Percentiles rank a stretch among this genome's conserved stretches.
phyloP scores from a whole-genome alignment of 179 eudicot species.

The Vitellaria paradoxa region DNA sequence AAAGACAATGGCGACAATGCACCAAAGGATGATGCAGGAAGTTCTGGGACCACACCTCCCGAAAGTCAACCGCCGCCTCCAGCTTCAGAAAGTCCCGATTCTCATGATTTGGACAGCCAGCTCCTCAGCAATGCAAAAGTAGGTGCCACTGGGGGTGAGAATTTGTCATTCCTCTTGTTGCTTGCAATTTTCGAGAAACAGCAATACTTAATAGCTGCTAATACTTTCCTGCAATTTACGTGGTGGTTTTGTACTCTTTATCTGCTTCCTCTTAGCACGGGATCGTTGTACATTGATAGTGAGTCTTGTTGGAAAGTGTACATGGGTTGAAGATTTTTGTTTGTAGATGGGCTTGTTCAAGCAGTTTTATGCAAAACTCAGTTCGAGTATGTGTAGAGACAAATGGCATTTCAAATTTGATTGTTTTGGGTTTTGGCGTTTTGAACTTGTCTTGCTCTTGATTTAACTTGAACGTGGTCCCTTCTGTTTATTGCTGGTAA shows the following conservation, averaged over 20 bases:
- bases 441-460: no score
- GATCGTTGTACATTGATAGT: constrained; percentile 35
- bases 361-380: no score
- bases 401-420: no score
- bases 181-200: constrained; percentile 21
- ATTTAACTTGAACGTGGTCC: no score
- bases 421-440: no score
- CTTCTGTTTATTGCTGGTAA: no score
- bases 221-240: constrained; percentile 15
- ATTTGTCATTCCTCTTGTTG: constrained; percentile 7
- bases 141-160: constrained; percentile 5
- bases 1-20: constrained; percentile 31
- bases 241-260: constrained; percentile 24
- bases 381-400: no score
- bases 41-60: constrained; percentile 33
- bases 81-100: constrained; percentile 24
- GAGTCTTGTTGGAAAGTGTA: constrained; percentile 28
- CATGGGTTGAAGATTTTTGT: constrained; percentile 15
- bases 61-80: constrained; percentile 31
- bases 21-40: constrained; percentile 30
- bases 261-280: constrained; percentile 25
- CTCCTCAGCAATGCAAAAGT: constrained; percentile 15
- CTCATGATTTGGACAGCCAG: constrained; percentile 26
- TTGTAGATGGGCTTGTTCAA: not conserved
- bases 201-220: constrained; percentile 18